Evolutionary conservation across 768 basidiomycete species (phyloP).

Genomic region (Pleurotus tuoliensis): DNA sequence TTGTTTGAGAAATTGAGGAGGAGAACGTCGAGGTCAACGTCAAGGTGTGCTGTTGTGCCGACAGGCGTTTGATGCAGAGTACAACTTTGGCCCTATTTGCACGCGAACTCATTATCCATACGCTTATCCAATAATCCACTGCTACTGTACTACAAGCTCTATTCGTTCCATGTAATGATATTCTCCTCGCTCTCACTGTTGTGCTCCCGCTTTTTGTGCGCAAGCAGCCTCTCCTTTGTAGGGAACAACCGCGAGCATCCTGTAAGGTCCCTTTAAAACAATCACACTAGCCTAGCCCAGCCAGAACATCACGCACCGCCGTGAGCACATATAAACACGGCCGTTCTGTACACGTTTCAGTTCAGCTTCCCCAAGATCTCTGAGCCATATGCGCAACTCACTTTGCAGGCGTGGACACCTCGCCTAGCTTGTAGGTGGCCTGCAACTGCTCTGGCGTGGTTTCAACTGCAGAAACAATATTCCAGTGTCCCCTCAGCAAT

Average conservation of each 20-base stretch:
- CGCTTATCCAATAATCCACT: not conserved
- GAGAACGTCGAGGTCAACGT: not conserved
- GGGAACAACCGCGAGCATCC: constrained; percentile 74
- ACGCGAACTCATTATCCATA: not conserved
- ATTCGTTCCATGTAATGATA: constrained; percentile 73
- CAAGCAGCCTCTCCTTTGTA: constrained; percentile 61
- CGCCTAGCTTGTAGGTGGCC: constrained; percentile 41
- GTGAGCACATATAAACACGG: constrained; percentile 76
- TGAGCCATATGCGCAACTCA: constrained; percentile 28
- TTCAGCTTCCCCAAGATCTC: not conserved
- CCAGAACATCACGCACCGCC: constrained; percentile 34
- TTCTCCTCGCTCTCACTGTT: constrained; percentile 45
- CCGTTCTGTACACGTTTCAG: constrained; percentile 45
- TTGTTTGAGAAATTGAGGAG: not conserved
- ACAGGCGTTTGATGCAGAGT: constrained; percentile 2
- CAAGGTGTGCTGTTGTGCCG: not conserved
- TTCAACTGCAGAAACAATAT: constrained; percentile 29
- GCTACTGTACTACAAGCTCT: constrained; percentile 7
- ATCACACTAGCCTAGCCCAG: not conserved
- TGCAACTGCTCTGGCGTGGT: constrained; percentile 54
- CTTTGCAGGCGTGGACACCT: constrained; percentile 65
- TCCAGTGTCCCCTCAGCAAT: not conserved
- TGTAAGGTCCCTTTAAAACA: constrained; percentile 17
- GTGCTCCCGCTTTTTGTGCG: constrained; percentile 74
- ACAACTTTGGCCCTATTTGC: constrained; percentile 8